A percentile compares a stretch with the other conserved stretches of the same genome.
phyloP scores from a whole-genome alignment of 1,284 basidiomycete species.

The Malassezia equina region DNA sequence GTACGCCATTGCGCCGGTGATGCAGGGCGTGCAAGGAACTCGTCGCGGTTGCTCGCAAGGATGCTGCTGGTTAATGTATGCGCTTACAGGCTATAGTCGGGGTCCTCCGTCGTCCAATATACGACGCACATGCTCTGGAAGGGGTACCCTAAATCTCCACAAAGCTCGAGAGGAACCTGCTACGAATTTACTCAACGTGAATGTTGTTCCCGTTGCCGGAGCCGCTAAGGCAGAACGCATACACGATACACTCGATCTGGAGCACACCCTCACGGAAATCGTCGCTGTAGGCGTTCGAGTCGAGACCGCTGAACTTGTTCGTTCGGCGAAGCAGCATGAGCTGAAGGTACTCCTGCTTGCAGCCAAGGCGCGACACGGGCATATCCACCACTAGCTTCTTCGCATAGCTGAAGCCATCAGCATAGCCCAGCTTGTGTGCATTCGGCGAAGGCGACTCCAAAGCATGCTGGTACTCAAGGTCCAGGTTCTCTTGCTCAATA shows the following conservation, averaged over 20 bases:
- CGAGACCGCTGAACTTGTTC: not conserved
- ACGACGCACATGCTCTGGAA: slow-evolving; percentile 10
- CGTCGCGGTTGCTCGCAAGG: slow-evolving; percentile 11
- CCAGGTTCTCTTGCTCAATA: not conserved
- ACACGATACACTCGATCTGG: slow-evolving; percentile 1
- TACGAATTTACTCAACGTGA: no score
- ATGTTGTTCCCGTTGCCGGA: no score
- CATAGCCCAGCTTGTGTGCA: not conserved
- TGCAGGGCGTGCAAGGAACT: slow-evolving; percentile 8
- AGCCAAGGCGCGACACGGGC: not conserved
- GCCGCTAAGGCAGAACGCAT: no score
- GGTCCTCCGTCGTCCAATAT: slow-evolving; percentile 9
- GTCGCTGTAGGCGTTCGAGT: not conserved
- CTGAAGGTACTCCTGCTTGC: not conserved
- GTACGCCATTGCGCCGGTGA: slow-evolving; percentile 7
- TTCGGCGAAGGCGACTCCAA: not conserved
- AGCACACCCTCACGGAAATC: not conserved
- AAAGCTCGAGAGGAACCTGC: no score
- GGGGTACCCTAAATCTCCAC: no score
- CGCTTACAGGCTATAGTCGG: slow-evolving; percentile 12
- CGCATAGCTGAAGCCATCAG: not conserved
- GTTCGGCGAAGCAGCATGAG: not conserved
- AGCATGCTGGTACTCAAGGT: not conserved
- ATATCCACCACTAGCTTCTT: not conserved
- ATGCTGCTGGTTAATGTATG: not conserved